Evolutionary conservation across 2,329 filamentous ascomycete species (phyloP), one percentile per base, ranked within the genome.

Genomic region (Aspergillus carbonarius): DNA sequence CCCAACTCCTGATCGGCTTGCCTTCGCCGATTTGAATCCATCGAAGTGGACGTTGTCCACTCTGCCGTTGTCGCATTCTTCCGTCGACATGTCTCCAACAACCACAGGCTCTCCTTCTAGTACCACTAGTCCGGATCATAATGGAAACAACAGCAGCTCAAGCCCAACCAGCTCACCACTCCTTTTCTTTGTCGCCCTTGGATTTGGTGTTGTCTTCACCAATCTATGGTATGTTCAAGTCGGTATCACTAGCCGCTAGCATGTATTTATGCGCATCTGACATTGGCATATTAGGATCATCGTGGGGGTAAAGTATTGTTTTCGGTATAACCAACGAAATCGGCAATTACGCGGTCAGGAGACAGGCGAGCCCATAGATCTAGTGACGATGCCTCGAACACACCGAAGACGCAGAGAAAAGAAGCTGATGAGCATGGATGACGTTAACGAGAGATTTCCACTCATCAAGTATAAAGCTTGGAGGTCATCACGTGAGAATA

Each of bases 281-380:
- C 15, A 25, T 32, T 32, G 8, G 15, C 4, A 20, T n/a, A 15
- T 54, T 70, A 99, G 95, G 95, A 99, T 99, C 70, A 99, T 99
- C 68, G 95, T 99, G 61, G 95, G 95, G 67, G 95, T 99, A 61
- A 99, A 99, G 79, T 99, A 99, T 77, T 99, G 95, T 79, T 99
- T 99, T 78, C 86, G 95, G 68, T 98, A 99, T 76, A 98, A 98
- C 76, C 93, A 95, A 67, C 89, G 95, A 59, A 96, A 96, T 72
- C 89, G 95, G 53, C 87, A 88, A 61, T 79, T 92, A 70, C 87
- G 91, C 68, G 79, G 84, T 78, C 80, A 90, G 64, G 90, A 92
- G 68, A 90, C 93, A 66, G 90, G 90, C 72, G 93, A 97, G 63
- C 91, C 90, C 6, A 96, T 99, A 70, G 92, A 92, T 62, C 81